phyloP scores from a whole-genome alignment of 108 stramenopile species.

The Cyclotella choctawhatcheeana region DNA sequence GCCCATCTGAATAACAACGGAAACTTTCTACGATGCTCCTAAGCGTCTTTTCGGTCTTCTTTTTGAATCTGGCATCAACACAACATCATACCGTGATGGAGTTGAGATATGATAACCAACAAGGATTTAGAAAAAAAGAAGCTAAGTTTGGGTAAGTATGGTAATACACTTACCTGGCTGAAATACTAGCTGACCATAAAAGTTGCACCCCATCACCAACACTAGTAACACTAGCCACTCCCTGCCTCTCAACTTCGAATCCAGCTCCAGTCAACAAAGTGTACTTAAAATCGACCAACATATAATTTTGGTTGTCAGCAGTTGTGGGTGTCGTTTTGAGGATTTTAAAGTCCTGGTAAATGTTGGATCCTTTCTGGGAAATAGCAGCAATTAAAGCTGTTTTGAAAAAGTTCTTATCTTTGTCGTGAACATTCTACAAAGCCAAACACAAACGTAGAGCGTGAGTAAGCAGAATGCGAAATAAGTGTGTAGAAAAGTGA shows the following conservation, averaged over 20 bases:
- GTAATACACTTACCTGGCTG: conserved; percentile 39
- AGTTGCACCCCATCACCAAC: conserved; percentile 83
- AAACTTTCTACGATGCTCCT: conserved; percentile 74
- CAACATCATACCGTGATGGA: no score
- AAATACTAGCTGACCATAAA: conserved; percentile 82
- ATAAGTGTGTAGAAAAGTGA: background rate
- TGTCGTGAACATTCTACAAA: conserved; percentile 62
- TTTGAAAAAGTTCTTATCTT: conserved; percentile 73
- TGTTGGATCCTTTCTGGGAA: conserved; percentile 88
- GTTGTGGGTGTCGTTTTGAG: conserved; percentile 74
- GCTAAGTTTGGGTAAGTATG: no score
- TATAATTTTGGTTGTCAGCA: conserved; percentile 57
- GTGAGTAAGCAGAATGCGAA: background rate
- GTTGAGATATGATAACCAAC: no score
- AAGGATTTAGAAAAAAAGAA: no score
- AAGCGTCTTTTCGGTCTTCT: conserved; percentile 73
- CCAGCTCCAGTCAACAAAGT: conserved; percentile 94
- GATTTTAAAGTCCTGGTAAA: conserved; percentile 95
- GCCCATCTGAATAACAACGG: conserved; percentile 82
- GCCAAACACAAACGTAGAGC: background rate
- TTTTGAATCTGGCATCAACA: conserved; percentile 77
- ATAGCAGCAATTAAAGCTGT: conserved; percentile 72
- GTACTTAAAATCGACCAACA: conserved; percentile 94
- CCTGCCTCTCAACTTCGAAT: conserved; percentile 93
- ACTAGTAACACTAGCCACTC: conserved; percentile 86